phyloP scores from a whole-genome alignment of 2,329 filamentous ascomycete species.

The Colletotrichum sp. region DNA sequence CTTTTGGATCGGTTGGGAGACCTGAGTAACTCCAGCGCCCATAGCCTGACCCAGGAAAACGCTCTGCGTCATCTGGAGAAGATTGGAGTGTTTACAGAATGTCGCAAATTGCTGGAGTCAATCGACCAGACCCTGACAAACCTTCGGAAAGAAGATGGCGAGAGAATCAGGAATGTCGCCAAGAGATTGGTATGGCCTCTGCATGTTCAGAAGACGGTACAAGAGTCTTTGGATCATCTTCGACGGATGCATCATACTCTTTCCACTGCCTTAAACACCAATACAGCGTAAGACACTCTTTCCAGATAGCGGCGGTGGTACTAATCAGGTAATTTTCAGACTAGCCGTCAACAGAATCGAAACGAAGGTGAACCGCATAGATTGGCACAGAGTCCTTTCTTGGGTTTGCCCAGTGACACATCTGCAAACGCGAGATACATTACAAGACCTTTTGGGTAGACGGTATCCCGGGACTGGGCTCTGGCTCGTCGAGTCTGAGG shows the following conservation, averaged over 20 bases:
- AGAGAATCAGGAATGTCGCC: rapidly evolving
- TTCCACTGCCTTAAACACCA: rapidly evolving
- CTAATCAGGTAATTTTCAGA: too few species aligned
- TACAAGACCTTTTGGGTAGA: neutral
- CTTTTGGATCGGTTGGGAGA: too few species aligned
- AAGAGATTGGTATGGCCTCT: neutral
- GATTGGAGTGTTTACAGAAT: too few species aligned
- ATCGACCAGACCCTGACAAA: too few species aligned
- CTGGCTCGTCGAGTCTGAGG: neutral
- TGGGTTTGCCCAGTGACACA: neutral
- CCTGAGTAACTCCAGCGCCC: too few species aligned
- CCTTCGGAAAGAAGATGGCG: too few species aligned
- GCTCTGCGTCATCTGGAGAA: too few species aligned
- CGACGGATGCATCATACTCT: neutral
- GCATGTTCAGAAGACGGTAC: neutral
- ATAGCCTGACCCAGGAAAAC: too few species aligned
- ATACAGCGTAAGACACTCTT: neutral
- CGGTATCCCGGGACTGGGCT: rapidly evolving
- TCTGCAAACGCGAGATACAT: rapidly evolving
- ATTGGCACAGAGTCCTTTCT: neutral
- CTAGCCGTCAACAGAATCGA: neutral
- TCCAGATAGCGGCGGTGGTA: too few species aligned
- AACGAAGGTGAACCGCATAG: rapidly evolving
- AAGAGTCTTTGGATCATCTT: neutral
- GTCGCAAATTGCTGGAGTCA: too few species aligned